Evolutionary conservation across 1,139 yeast genomes (phyloP), one percentile per base, ranked within the genome.

Genomic region (Yamadazyma diddensiae): DNA sequence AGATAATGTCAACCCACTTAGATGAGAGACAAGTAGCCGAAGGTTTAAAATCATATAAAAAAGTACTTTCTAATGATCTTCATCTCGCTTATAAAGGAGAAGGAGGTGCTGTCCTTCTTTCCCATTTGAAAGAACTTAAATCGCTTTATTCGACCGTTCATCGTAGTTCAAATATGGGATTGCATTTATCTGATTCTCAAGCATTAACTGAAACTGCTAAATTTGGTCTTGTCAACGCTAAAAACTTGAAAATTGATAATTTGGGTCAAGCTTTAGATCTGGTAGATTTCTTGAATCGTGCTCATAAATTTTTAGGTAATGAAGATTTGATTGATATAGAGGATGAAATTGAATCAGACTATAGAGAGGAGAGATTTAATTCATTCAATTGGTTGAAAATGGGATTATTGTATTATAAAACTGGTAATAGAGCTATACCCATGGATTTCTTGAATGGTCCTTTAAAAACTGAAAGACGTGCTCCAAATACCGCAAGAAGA

Each of bases 391-490:
- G 90, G 86, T 53, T 73, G 28, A 64, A 66, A 35, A 52, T 83
- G 24, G 94, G 94, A 0, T 56, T 73, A 1, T 52, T 79, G 25
- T 75, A 70, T 42, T 63, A 70, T 42, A 56, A 64, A 33, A 52
- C 69, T 13, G 71, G 83, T 39, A 53, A 54, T 9, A 65, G 70
- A 29, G 71, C 84, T 0, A 58, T 72, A 0, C 66, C 77, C 1
- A 59, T 69, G 12, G 84, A 79, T 42, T 85, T 82, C 45, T 56
- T 86, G 41, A 62, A 79, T 35, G 95, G 94, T 0, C 90, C 94
- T 0, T 60, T 86, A 31, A 78, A 75, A n/a, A 63, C 80, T 1
- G 82, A 81, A 42, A 70, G 73, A 41, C 74, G 70, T 44, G 60
- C 59, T n/a, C 54, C 47, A 0, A 44, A 51, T 1, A 53, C 69